Evolutionary conservation across 2,329 filamentous ascomycete species (phyloP), one percentile per base, ranked within the genome.

Genomic region (Dactylonectria estremocensis): DNA sequence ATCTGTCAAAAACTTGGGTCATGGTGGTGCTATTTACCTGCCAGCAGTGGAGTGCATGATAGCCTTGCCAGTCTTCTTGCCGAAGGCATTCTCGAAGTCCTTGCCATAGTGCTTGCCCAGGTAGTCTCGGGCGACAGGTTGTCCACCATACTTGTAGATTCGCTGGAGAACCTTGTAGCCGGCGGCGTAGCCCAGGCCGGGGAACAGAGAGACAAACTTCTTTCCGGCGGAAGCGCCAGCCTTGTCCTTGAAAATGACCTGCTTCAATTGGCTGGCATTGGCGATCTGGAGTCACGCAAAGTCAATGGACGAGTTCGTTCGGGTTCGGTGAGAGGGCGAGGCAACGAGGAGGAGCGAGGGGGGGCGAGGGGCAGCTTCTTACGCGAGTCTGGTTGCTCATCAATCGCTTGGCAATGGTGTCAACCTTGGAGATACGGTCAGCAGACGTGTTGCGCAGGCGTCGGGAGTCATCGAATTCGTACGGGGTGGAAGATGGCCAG

Each of bases 101-200:
- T 89, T 87, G 74, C 93, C 92, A 80, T 97, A 92, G 87, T 98
- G 88, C 79, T 88, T 83, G 59, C 89, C 88, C 59, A 99, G 89
- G 83, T 92, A 98, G 84, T 99, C 96, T 61, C 95, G 92, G 45
- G 94, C 95, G 77, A 98, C 93, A 50, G 96, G 96, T 86, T 99
- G 96, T 57, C 96, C 96, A 74, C 96, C 96, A 79, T 98, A 99
- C 86, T 99, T 99, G 89, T 99, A 99, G 80, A 99, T 91, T 82
- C 96, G 89, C 89, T 99, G 96, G 64, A 97, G 90, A 70, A 98
- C 88, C 89, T 99, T 99, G 88, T 99, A 99, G 69, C 95, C 95
- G 64, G 96, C 96, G 65, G 96, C 96, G 82, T 99, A 99, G 79
- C 96, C 96, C 68, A 99, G 89, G 79, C 96, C 96, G 35, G 96